Percentiles rank a stretch among this genome's conserved stretches.
phyloP scores from a whole-genome alignment of 2,329 filamentous ascomycete species.

The Cercospora canescens region DNA sequence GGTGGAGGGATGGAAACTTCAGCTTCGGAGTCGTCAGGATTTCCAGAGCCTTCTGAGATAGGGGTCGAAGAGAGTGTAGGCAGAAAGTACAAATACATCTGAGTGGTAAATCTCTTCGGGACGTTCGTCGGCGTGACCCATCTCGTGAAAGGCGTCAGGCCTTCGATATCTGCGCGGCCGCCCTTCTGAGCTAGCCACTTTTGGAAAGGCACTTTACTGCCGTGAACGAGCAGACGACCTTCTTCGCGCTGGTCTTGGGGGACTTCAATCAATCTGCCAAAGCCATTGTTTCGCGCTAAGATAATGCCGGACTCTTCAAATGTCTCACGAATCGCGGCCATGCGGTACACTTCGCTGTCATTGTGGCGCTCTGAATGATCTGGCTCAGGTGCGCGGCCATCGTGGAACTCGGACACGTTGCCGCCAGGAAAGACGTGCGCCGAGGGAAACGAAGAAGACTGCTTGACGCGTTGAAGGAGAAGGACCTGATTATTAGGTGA shows the following conservation, averaged over 20 bases:
- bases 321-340: slow-evolving; percentile 83
- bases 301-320: slow-evolving; percentile 95
- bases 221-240: slow-evolving; percentile 69
- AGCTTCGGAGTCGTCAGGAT: slow-evolving; percentile 29
- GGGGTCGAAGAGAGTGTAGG: slow-evolving; percentile 51
- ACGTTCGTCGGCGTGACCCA: slow-evolving; percentile 82
- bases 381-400: slow-evolving; percentile 59
- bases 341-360: slow-evolving; percentile 73
- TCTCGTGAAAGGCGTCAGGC: slow-evolving; percentile 78
- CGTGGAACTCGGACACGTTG: slow-evolving; percentile 74
- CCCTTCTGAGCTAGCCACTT: slow-evolving; percentile 63
- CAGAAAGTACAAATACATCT: slow-evolving; percentile 95
- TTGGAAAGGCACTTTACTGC: slow-evolving; percentile 62
- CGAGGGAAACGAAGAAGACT: slow-evolving; percentile 80
- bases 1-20: slow-evolving; percentile 67
- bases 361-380: slow-evolving; percentile 61
- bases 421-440: slow-evolving; percentile 96
- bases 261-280: slow-evolving; percentile 62
- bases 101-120: slow-evolving; percentile 81
- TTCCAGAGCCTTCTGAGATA: slow-evolving; percentile 24
- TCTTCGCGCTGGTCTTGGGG: slow-evolving; percentile 60
- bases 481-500: slow-evolving; percentile 86
- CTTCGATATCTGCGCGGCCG: slow-evolving; percentile 64
- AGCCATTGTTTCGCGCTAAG: slow-evolving; percentile 59
- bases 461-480: slow-evolving; percentile 80